Conservation (phyloP, 1,284 basidiomycete species). For the Bondarzewia mesenterica region DNA sequence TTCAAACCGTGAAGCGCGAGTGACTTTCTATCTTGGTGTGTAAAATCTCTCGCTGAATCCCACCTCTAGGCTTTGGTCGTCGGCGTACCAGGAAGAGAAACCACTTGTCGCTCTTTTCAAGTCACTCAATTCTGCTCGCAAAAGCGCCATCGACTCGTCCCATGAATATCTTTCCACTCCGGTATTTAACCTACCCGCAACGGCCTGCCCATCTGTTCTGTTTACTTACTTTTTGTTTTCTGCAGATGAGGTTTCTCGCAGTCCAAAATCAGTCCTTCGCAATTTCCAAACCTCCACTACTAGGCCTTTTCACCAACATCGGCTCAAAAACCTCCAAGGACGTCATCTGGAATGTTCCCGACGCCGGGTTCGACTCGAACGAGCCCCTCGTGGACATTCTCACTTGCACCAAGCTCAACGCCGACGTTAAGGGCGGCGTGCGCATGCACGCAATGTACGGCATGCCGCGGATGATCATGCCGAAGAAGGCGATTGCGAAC, state of each 20-base stretch:
- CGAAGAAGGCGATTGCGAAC: too few species aligned
- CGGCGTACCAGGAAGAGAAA: conserved; percentile 40
- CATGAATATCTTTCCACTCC: conserved; percentile 43
- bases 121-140: conserved; percentile 54
- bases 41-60: not conserved
- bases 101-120: conserved; percentile 44
- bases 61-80: conserved; percentile 48
- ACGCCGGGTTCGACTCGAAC: conserved; percentile 34
- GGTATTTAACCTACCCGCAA: conserved; percentile 23
- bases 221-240: not conserved
- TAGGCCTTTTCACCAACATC: conserved; percentile 59
- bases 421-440: conserved; percentile 38
- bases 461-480: conserved; percentile 32
- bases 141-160: conserved; percentile 39
- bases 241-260: conserved; percentile 40
- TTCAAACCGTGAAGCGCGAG: conserved; percentile 54
- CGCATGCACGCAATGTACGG: conserved; percentile 25
- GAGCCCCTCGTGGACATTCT: conserved; percentile 57
- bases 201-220: not conserved
- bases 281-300: conserved; percentile 57
- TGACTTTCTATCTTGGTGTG: conserved; percentile 6
- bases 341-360: conserved; percentile 34
- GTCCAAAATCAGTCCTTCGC: conserved; percentile 41
- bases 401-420: conserved; percentile 39
- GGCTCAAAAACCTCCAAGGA: conserved; percentile 31